Evolutionary conservation across 164 flowering plant species (phyloP).

Genomic region (Paratinospora sagittata): DNA sequence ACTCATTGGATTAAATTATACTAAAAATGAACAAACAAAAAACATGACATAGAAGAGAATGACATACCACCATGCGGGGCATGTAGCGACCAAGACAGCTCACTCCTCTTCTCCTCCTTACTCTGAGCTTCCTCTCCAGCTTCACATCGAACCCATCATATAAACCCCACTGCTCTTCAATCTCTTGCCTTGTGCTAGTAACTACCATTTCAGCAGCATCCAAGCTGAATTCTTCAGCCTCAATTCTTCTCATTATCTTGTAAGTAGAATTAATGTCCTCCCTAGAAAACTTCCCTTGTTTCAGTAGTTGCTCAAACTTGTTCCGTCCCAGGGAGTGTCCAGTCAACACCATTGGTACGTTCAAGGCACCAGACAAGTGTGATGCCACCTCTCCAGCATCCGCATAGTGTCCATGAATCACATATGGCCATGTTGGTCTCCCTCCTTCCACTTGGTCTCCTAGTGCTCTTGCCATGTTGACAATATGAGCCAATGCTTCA

Average conservation of each 20-base stretch:
- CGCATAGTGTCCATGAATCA: slow-evolving; percentile 85
- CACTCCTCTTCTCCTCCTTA: slow-evolving; percentile 63
- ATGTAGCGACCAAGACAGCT: slow-evolving; percentile 75
- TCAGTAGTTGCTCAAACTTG: slow-evolving; percentile 76
- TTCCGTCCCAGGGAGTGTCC: slow-evolving; percentile 83
- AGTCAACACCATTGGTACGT: slow-evolving; percentile 81
- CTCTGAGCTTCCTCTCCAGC: slow-evolving; percentile 73
- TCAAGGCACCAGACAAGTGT: slow-evolving; percentile 56
- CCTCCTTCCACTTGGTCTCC: slow-evolving; percentile 57
- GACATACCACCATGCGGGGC: slow-evolving; percentile 79
- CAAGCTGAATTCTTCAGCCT: slow-evolving; percentile 67
- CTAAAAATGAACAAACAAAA: neutral
- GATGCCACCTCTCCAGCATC: slow-evolving; percentile 84
- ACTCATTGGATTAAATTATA: neutral
- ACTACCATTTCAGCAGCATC: slow-evolving; percentile 89
- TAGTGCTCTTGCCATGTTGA: slow-evolving; percentile 63
- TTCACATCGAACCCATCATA: slow-evolving; percentile 82
- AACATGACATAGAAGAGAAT: neutral
- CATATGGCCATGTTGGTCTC: slow-evolving; percentile 71
- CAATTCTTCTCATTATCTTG: slow-evolving; percentile 76
- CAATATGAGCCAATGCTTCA: slow-evolving; percentile 58
- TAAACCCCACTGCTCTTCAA: slow-evolving; percentile 88
- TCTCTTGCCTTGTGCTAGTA: slow-evolving; percentile 87
- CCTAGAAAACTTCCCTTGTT: slow-evolving; percentile 65
- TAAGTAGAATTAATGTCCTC: slow-evolving; percentile 71